Percentiles rank a stretch among this genome's conserved stretches.
phyloP scores from a whole-genome alignment of 1,284 basidiomycete genomes.

The Malassezia dermatis region DNA sequence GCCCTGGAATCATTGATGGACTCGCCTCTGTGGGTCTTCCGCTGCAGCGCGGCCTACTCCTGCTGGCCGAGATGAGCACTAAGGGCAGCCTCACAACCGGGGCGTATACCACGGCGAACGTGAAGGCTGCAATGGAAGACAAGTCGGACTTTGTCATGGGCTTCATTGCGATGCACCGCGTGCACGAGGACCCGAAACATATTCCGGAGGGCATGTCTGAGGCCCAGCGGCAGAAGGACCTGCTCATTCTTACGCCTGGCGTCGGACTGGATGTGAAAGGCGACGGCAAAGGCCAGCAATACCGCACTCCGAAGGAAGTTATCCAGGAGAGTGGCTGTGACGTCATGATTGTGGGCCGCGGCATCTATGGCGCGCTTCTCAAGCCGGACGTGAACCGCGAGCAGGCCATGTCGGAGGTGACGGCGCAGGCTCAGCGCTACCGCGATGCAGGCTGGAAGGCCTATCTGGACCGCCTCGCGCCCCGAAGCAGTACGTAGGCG shows the following conservation, averaged over 20 bases:
- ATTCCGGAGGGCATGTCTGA: conserved; percentile 14
- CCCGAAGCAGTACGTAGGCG: conserved; percentile 14
- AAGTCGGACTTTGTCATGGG: conserved; percentile 36
- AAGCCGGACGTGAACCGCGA: conserved; percentile 49
- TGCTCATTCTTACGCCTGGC: conserved; percentile 83
- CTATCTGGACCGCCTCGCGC: conserved; percentile 55
- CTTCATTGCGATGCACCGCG: conserved; percentile 64
- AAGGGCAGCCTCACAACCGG: conserved; percentile 75
- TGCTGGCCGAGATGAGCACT: conserved; percentile 94
- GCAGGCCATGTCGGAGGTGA: conserved; percentile 53
- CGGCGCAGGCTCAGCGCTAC: conserved; percentile 70
- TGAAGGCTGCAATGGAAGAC: conserved; percentile 51
- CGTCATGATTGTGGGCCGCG: conserved; percentile 93
- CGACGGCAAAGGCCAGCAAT: conserved; percentile 90
- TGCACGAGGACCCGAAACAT: conserved; percentile 54
- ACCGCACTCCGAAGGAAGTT: conserved; percentile 79
- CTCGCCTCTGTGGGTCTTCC: conserved; percentile 75
- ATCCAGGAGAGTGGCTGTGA: conserved; percentile 78
- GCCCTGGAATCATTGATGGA: conserved; percentile 81
- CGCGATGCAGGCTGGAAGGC: conserved; percentile 80
- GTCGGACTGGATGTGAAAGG: conserved; percentile 74
- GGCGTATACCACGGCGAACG: conserved; percentile 71
- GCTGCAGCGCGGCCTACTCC: conserved; percentile 70
- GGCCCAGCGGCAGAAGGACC: conserved; percentile 56
- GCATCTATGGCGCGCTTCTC: conserved; percentile 63